phyloP scores from a whole-genome alignment of 2,329 filamentous ascomycete species.

The Epichloe amarillans region DNA sequence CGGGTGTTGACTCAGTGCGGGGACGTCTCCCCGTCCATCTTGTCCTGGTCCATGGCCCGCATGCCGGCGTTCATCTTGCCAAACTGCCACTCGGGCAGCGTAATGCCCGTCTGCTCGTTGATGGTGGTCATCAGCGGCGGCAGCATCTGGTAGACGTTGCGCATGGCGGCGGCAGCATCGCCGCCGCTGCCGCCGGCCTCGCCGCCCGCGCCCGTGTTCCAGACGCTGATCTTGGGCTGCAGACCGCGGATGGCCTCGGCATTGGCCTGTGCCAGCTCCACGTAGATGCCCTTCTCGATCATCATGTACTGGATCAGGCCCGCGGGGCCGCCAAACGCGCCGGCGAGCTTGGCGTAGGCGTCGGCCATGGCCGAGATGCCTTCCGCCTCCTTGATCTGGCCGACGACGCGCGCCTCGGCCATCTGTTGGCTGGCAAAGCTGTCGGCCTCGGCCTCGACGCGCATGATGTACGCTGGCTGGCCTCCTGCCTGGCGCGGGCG shows the following conservation, averaged over 20 bases:
- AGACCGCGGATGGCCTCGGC: constrained; percentile 61
- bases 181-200: constrained; percentile 35
- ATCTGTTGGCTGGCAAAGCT: constrained; percentile 28
- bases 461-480: constrained; percentile 37
- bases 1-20: too few species aligned
- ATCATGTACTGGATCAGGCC: constrained; percentile 76
- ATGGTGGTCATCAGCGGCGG: constrained; percentile 76
- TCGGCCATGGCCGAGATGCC: constrained; percentile 65
- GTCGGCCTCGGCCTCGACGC: constrained; percentile 29
- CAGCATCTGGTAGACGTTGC: constrained; percentile 73
- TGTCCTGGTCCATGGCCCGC: constrained; percentile 15
- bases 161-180: constrained; percentile 46
- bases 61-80: constrained; percentile 28
- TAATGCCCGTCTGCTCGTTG: constrained; percentile 77
- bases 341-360: constrained; percentile 60
- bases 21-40: too few species aligned
- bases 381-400: constrained; percentile 60
- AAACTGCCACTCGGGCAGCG: constrained; percentile 64
- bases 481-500: constrained; percentile 40
- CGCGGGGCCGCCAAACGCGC: constrained; percentile 63
- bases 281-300: constrained; percentile 71
- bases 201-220: constrained; percentile 57
- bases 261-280: constrained; percentile 66
- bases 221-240: constrained; percentile 81
- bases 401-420: constrained; percentile 46